These are phyloP conservation scores for Malassezia restricta DNA, from an alignment of 1,284 basidiomycete species.

Conservation along the genomic window DNA sequence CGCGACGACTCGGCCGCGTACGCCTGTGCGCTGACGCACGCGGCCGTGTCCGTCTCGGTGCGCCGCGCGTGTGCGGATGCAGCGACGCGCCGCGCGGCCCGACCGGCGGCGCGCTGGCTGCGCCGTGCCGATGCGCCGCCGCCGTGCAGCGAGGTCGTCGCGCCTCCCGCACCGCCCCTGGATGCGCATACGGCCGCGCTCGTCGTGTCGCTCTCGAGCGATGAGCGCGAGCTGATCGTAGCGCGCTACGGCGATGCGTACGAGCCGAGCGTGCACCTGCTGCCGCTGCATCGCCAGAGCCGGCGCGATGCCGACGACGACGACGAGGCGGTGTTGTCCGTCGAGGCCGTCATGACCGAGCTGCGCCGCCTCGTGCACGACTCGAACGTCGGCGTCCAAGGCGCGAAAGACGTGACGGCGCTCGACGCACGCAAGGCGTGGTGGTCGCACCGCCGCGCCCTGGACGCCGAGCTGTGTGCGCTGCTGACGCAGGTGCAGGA, in stretches of 20 bases:
- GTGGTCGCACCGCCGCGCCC: slow-evolving; percentile 67
- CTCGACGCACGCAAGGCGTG: slow-evolving; percentile 58
- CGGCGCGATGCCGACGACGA: slow-evolving; percentile 60
- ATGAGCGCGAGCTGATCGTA: slow-evolving; percentile 69
- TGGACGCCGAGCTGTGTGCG: slow-evolving; percentile 65
- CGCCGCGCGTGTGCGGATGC: slow-evolving; percentile 11
- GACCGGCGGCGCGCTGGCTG: neutral
- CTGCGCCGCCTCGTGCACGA: slow-evolving; percentile 63
- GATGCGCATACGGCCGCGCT: neutral
- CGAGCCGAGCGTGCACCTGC: slow-evolving; percentile 53
- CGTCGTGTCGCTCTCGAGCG: slow-evolving; percentile 57
- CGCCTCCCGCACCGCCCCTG: neutral
- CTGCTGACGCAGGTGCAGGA: slow-evolving; percentile 78
- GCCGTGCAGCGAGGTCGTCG: neutral
- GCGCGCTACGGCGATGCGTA: slow-evolving; percentile 51
- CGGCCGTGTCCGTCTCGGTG: slow-evolving; percentile 4
- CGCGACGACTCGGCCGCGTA: neutral
- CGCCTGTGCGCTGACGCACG: slow-evolving; percentile 1
- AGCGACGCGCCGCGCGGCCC: neutral
- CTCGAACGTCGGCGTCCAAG: slow-evolving; percentile 65
- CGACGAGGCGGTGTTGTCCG: slow-evolving; percentile 58
- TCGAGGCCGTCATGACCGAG: slow-evolving; percentile 62
- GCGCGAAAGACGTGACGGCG: slow-evolving; percentile 60
- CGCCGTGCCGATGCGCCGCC: neutral
- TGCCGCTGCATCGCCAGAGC: slow-evolving; percentile 68